Evolutionary conservation across 2,329 filamentous ascomycete genomes (phyloP).

Genomic region (Colletotrichum tropicicola): DNA sequence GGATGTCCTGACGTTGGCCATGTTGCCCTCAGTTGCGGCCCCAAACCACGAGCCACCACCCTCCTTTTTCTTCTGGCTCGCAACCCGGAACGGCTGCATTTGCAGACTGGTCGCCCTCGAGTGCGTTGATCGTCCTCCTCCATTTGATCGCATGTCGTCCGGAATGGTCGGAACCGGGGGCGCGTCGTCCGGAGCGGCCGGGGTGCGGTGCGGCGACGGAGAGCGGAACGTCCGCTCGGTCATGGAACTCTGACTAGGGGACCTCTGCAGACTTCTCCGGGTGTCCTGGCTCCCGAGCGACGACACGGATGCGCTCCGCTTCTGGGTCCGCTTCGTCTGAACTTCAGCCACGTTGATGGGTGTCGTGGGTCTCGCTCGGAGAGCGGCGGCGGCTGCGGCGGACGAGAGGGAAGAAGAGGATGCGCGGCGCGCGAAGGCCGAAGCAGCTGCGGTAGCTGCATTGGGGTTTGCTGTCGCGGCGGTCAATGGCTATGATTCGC

Average conservation of each 20-base stretch:
- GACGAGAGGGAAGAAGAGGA: constrained; percentile 77
- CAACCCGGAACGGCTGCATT: constrained; percentile 59
- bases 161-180: constrained; percentile 84
- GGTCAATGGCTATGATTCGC: constrained; percentile 64
- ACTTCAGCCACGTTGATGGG: constrained; percentile 84
- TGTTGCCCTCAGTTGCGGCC: constrained; percentile 51
- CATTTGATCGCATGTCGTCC: constrained; percentile 46
- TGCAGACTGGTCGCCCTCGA: constrained; percentile 52
- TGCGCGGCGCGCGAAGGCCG: constrained; percentile 79
- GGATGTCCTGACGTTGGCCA: constrained; percentile 53
- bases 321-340: constrained; percentile 85
- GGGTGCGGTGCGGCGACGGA: constrained; percentile 57
- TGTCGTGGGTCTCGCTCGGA: constrained; percentile 79
- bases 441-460: constrained; percentile 81
- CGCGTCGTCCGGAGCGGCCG: constrained; percentile 53
- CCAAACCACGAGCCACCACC: constrained; percentile 60
- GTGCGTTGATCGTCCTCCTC: constrained; percentile 36
- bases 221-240: constrained; percentile 87
- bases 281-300: constrained; percentile 65
- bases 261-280: constrained; percentile 65
- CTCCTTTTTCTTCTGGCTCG: constrained; percentile 59
- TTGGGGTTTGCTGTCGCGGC: constrained; percentile 73
- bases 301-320: constrained; percentile 76
- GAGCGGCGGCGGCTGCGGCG: constrained; percentile 85
- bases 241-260: constrained; percentile 83